Conservation (phyloP, 495 filamentous ascomycete genomes). For the Halenospora varia region DNA sequence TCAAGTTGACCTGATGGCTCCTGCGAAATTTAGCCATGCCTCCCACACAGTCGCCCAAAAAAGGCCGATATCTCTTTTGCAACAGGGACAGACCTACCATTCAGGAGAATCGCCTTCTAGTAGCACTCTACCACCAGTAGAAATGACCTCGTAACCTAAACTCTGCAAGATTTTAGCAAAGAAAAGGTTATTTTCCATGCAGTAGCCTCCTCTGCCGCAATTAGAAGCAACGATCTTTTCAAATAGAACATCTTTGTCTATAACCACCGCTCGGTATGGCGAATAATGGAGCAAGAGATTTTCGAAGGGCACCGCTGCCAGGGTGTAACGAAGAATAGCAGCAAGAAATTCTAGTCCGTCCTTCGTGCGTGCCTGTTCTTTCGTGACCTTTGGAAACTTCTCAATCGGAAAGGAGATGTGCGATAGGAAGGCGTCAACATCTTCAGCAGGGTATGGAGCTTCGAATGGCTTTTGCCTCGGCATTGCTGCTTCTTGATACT, state of each 20-base stretch:
- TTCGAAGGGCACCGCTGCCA: constrained; percentile 66
- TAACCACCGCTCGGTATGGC: constrained; percentile 39
- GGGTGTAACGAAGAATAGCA: constrained; percentile 41
- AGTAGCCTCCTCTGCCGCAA: constrained; percentile 63
- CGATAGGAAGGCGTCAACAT: neutral
- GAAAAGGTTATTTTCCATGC: constrained; percentile 68
- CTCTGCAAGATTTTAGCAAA: constrained; percentile 59
- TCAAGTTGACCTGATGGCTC: constrained; percentile 66
- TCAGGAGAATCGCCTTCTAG: constrained; percentile 21
- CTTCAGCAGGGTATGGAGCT: neutral
- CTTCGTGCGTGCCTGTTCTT: neutral
- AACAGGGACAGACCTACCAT: constrained; percentile 31
- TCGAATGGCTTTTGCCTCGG: neutral
- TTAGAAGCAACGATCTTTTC: constrained; percentile 53
- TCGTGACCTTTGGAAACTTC: neutral
- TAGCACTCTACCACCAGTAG: constrained; percentile 34
- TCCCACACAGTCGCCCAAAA: neutral
- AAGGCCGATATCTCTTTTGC: no score
- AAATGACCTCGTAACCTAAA: constrained; percentile 55
- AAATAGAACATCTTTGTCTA: constrained; percentile 55
- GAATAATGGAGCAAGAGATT: constrained; percentile 53
- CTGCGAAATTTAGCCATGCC: no score
- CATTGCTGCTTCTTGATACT: neutral
- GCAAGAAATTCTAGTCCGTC: constrained; percentile 29
- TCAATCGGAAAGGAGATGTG: constrained; percentile 5